Base-by-base conservation (phyloP, 2,329 filamentous ascomycete genomes). In the Aureobasidium melanogenum region DNA sequence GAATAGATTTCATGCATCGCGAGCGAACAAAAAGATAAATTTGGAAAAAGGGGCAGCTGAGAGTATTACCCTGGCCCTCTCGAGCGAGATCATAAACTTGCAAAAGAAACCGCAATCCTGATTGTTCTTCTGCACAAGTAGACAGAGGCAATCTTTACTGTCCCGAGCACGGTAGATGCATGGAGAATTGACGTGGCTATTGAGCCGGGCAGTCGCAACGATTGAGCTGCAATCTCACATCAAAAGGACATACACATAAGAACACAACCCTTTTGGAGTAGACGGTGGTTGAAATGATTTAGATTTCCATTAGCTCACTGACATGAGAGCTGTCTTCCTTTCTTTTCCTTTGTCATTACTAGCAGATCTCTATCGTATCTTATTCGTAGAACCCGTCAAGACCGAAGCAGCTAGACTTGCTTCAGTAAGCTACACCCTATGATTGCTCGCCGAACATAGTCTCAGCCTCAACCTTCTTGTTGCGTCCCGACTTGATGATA, bases 401-500 rank as follows among this genome's bases (percentile, higher is more conserved):
- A 7, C 12, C 28, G 22, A 50, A 48, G 46, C 14, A 19, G 26
- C n/a, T n/a, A 50, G 4, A 14, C 12, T 14, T n/a, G 15, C 5
- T 2, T 30, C n/a, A n/a, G n/a, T n/a, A n/a, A 44, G 39, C 39
- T n/a, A 5, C 43, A 15, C 3, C 10, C 46, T 50, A 34, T n/a
- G n/a, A n/a, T 32, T 50, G 39, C 19, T 28, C 24, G 7, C 24
- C 26, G 12, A 41, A 30, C 52, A 56, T 56, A 26, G 38, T 32
- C 5, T 41, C 38, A 4, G 22, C 24, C 7, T 26, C 19, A 15
- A 32, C 22, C 22, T 59, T 46, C 6, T 61, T 67, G 60, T 71
- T 72, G 51, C 71, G 65, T n/a, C 66, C 62, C 46, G 72, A 76
- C 77, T 90, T 91, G 79, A 93, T 90, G 59, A 92, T 86, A 58